Base-by-base conservation (phyloP, 1,139 yeast species). In the Yamadazyma buinensis region DNA sequence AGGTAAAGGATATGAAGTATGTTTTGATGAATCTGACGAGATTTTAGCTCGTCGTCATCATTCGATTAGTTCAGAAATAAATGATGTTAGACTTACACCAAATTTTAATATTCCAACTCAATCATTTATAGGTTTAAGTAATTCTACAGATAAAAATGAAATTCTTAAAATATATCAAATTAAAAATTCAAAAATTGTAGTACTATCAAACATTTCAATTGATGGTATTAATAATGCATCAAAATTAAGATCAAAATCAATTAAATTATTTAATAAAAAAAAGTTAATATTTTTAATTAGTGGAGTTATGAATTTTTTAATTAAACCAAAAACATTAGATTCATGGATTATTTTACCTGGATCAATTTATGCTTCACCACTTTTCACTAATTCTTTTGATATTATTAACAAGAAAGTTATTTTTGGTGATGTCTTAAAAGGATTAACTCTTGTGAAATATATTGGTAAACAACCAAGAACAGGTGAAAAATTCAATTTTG, bases 401-500 rank as follows among this genome's bases (percentile, higher is more conserved):
- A 30, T 34, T 3, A 24, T 30, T 1, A 35, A 37, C n/a, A 32
- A 38, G 4, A 28, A 24, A 5, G 26, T 51, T 7, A 38, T 48
- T 3, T 41, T 51, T 22, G 54, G 48, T 1, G 62, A 57, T 42
- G 44, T 52, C 1, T 38, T 51, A 37, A 49, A 52, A 25, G 61
- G 61, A 5, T 26, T 55, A 12, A 35, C 33, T 11, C 19, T 27
- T 3, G 19, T 38, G 11, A 14, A 28, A 4, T n/a, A 22, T 14
- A 22, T 24, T 13, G 26, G 21, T 24, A 22, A 33, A 6, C 21
- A 4, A 2, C 2, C 28, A 5, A 23, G 22, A 11, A 30, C 42
- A 11, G 36, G 37, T 15, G 27, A 33, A 8, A 15, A 43, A 5
- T 18, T 19, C 9, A 23, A 29, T 8, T 43, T 32, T 27, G 15